Evolutionary conservation across 2,329 filamentous ascomycete genomes (phyloP), one percentile per base, ranked within the genome.

Genomic region (Sclerotinia trifoliorum): DNA sequence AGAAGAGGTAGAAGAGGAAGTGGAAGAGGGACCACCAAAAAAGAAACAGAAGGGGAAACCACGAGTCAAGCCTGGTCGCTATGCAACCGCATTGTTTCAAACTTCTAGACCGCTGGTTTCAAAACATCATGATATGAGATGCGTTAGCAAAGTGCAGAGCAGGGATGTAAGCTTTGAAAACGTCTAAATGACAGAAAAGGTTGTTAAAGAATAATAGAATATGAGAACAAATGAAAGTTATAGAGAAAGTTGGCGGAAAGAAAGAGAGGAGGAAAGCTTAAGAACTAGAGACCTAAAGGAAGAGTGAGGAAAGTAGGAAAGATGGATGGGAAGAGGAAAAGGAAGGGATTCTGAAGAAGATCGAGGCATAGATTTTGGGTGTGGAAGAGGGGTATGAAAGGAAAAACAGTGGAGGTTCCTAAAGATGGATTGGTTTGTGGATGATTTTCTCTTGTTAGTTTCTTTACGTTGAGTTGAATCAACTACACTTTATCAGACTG

Each of bases 51-150:
- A 79, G 56, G 80, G 80, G 66, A 81, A 62, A 69, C 72, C 5
- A 78, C 70, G 78, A 80, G 72, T 75, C 86, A 4, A 98, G 95
- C 78, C 82, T 97, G 60, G 83, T 86, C 15, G 88, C 88, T 46
- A 92, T 97, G 84, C 94, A 98, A 79, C 88, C 93, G 0, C 95
- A 99, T 79, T 86, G 97, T 55, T 99, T 99, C 83, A 91, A 96
- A 78, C 85, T 99, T 35, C 85, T 29, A 87, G 94, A 21, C 89
- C 94, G 44, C 85, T 98, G 32, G 88, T 99, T 46, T 83, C 88
- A 2, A 85, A 84, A 70, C 91, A 97, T 79, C 94, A 92, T 32
- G 85, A 95, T 73, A 88, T 98, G 95, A 44, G 93, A 98, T 77
- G 86, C 89, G n/a, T 84, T 99, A 2, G 94, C 92, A 0, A 83